These are phyloP conservation scores for Trichoderma koningii DNA, from an alignment of 2,329 filamentous ascomycete species.

Conservation along the genomic window DNA sequence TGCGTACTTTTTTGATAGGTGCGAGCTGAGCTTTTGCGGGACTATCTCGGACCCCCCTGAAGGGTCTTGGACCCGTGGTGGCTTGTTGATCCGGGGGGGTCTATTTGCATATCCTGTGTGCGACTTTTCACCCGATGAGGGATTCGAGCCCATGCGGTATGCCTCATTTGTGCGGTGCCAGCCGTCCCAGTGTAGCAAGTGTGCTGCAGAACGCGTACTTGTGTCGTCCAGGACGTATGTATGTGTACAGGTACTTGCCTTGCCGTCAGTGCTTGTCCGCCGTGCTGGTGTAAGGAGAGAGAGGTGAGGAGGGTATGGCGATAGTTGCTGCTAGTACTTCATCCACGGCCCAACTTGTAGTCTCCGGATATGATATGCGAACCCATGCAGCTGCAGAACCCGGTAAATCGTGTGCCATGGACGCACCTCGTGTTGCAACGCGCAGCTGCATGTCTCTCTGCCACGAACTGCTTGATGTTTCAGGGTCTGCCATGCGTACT, in stretches of 20 bases:
- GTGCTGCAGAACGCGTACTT: no score
- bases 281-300: neutral
- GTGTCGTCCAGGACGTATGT: no score
- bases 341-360: neutral
- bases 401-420: neutral
- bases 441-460: neutral
- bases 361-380: neutral
- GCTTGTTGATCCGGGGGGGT: slow-evolving; percentile 1
- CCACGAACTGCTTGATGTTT: slow-evolving; percentile 8
- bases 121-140: slow-evolving; percentile 20
- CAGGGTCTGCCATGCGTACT: neutral
- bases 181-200: neutral
- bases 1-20: slow-evolving; percentile 27
- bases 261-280: no score
- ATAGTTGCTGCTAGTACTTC: neutral
- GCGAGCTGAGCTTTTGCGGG: slow-evolving; percentile 20
- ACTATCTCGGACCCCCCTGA: slow-evolving; percentile 26
- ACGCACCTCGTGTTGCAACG: slow-evolving; percentile 8
- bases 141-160: slow-evolving; percentile 14
- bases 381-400: neutral
- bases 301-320: neutral
- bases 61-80: slow-evolving; percentile 11
- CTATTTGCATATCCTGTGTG: slow-evolving; percentile 6
- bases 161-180: neutral
- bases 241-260: neutral